Base-by-base conservation (phyloP, 192 early-diverging fungal genomes). In the Podochytrium sp. region DNA sequence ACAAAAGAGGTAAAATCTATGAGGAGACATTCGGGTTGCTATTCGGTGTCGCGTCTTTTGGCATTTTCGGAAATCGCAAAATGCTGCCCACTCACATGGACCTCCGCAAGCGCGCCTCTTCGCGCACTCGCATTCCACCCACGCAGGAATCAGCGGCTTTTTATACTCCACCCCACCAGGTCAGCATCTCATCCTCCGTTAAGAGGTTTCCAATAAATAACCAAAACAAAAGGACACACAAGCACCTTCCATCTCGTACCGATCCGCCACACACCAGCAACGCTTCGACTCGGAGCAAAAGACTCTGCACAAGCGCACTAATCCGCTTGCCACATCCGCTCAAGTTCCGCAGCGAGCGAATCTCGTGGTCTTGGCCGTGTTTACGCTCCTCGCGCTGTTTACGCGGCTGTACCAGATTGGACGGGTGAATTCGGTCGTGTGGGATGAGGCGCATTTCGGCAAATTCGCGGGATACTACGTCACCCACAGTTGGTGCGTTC, bases 391-490 rank as follows among this genome's bases (percentile, higher is more conserved):
- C 14, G 32, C 51, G 20, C 66, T 69, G 18, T 51, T 69, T n/a
- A 69, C 66, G 10, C 66, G 66, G 2, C 51, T 69, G 12, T 69
- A 34, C 66, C 47, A 40, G n/a, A 69, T 69, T 20, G 66, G 66
- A 7, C 23, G 12, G 32, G 66, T 51, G 37, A 69, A 69, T 14
- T 27, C 50, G 12, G 66, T 69, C 35, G 66, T 69, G 32, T 69
- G 85, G 87, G 87, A 89, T 65, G 87, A 89, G 57, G 87, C 87
- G 18, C 87, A 89, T 39, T 89, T 89, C 75, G 87, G 86, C 29
- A 86, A 97, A 86, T 99, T 99, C 83, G 98, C 91, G 20, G 92
- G 91, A 3, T 83, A 94, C 79, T 99, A 99, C 80, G 77, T 98
- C 51, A 95, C 96, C 59, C 81, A 86, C 30, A 92, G 91, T 39